These are phyloP conservation scores for Fallopia convolvulus DNA, from an alignment of 148 eudicot species.

Conservation along the genomic window DNA sequence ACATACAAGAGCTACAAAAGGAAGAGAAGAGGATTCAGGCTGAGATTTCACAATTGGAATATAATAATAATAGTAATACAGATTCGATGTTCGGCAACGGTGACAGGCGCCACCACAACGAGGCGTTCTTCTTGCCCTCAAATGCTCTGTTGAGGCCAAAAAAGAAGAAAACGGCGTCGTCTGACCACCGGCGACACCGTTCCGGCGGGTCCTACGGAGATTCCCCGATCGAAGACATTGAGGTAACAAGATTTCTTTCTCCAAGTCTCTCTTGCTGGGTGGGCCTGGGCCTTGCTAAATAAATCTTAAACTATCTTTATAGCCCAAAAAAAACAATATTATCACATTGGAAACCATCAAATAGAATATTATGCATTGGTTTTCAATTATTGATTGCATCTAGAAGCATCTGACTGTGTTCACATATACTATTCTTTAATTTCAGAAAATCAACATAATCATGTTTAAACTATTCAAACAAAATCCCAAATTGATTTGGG, in stretches of 20 bases:
- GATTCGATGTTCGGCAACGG: constrained; percentile 16
- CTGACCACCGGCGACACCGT: constrained; percentile 19
- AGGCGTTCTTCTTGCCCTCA: not conserved
- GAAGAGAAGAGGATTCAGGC: constrained; percentile 44
- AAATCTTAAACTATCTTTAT: not conserved
- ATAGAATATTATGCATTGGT: not conserved
- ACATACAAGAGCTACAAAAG: constrained; percentile 58
- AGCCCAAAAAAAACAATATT: not conserved
- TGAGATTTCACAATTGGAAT: constrained; percentile 52
- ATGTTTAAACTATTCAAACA: not conserved
- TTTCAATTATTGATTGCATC: not conserved
- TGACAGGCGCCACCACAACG: constrained; percentile 16
- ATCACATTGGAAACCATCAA: not conserved
- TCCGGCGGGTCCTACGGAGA: constrained; percentile 18
- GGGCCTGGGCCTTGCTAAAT: constrained; percentile 1
- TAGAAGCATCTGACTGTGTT: not conserved
- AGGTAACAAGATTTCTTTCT: constrained; percentile 21
- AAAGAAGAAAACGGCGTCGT: constrained; percentile 28
- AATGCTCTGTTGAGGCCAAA: constrained; percentile 21
- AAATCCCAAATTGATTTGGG: not conserved
- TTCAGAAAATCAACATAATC: not conserved
- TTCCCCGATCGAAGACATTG: constrained; percentile 50
- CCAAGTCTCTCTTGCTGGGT: not conserved
- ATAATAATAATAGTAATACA: constrained; percentile 15
- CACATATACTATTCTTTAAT: not conserved